Conservation (phyloP, 1,284 basidiomycete species). For the Cryptococcus hybrid region DNA sequence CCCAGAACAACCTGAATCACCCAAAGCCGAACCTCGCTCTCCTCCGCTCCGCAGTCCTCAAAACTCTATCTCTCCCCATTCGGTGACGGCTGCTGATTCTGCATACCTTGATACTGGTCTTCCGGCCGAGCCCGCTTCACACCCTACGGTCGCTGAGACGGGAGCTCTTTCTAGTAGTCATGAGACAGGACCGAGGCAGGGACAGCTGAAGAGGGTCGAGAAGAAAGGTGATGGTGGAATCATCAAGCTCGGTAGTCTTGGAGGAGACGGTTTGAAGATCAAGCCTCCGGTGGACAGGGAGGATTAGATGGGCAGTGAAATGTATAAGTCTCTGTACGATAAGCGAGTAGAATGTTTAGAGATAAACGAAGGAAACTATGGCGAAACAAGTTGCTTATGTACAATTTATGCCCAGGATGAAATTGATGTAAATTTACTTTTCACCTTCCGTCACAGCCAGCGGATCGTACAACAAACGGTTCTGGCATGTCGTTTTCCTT, state of each 20-base stretch:
- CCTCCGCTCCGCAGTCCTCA: constrained; percentile 19
- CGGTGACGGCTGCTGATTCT: constrained; percentile 16
- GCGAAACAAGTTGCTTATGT: too few relatives aligned
- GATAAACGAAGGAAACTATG: too few relatives aligned
- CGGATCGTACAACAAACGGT: too few relatives aligned
- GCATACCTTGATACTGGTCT: constrained; percentile 32
- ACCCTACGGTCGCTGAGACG: constrained; percentile 47
- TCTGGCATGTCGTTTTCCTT: too few relatives aligned
- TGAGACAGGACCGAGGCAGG: constrained; percentile 21
- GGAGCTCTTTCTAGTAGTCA: constrained; percentile 16
- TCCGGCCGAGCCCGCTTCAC: constrained; percentile 22
- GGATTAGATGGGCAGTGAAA: not conserved
- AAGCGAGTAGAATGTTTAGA: too few relatives aligned
- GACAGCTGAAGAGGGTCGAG: constrained; percentile 39
- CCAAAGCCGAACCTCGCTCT: constrained; percentile 9
- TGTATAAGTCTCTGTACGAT: not conserved
- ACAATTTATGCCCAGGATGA: too few relatives aligned
- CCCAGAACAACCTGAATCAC: constrained; percentile 6
- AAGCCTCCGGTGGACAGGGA: constrained; percentile 25
- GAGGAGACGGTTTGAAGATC: constrained; percentile 39
- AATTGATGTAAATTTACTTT: too few relatives aligned
- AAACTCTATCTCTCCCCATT: not conserved
- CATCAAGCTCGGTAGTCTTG: constrained; percentile 42
- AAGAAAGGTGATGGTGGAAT: constrained; percentile 26
- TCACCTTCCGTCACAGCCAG: too few relatives aligned